Evolutionary conservation across 2,329 filamentous ascomycete genomes (phyloP).

Genomic region (Biscogniauxia marginata): DNA sequence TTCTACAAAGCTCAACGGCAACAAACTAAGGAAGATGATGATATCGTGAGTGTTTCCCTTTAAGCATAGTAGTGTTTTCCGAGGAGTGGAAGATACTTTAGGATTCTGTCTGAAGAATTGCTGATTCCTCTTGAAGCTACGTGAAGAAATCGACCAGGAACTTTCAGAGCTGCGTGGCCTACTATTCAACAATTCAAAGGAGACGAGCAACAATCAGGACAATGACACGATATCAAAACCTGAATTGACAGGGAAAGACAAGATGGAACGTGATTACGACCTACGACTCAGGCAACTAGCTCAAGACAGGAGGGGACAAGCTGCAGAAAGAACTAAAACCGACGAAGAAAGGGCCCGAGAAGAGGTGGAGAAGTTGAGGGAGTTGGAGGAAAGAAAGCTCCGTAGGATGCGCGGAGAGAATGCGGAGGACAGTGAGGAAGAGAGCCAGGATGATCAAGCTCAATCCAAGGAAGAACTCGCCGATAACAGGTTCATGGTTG

Average conservation of each 20-base stretch:
- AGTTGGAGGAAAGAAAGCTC: constrained; percentile 79
- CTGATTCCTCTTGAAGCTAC: constrained; percentile 22
- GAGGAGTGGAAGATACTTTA: not conserved
- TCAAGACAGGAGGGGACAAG: constrained; percentile 79
- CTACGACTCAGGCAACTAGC: constrained; percentile 77
- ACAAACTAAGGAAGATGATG: constrained; percentile 87
- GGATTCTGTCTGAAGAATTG: not conserved
- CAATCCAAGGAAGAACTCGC: constrained; percentile 27
- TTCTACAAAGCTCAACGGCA: constrained; percentile 93
- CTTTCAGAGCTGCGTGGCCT: constrained; percentile 74
- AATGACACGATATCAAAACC: constrained; percentile 31
- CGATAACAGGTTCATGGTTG: constrained; percentile 21
- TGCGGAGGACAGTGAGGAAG: constrained; percentile 38
- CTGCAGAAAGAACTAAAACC: constrained; percentile 85
- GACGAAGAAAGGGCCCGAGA: constrained; percentile 81
- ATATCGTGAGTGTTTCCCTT: constrained; percentile 56
- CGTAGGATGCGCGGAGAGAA: constrained; percentile 83
- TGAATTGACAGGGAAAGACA: constrained; percentile 59
- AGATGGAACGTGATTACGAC: constrained; percentile 86
- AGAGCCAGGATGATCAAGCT: constrained; percentile 33
- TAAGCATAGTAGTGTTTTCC: not conserved
- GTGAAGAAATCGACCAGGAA: constrained; percentile 81
- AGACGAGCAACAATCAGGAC: constrained; percentile 32
- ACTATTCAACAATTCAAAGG: constrained; percentile 51
- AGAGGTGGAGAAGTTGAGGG: constrained; percentile 72